Base-by-base conservation (phyloP, 2,329 filamentous ascomycete genomes). In the Aureobasidium sp. region DNA sequence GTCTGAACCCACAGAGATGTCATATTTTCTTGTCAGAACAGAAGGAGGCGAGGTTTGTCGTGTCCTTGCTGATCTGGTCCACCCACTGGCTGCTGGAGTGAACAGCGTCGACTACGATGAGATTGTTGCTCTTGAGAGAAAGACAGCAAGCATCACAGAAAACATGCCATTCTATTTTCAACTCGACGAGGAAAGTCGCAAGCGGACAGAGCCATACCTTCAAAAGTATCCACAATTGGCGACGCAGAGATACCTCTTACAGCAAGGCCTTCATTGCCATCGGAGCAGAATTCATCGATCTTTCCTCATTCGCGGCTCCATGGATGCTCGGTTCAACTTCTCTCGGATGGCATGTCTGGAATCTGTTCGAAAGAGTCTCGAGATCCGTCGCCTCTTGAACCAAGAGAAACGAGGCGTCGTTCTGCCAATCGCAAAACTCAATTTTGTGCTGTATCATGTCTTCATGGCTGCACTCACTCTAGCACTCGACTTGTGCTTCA, bases 1-100 rank as follows among this genome's bases (percentile, higher is more conserved):
- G 0, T 62, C 64, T 2, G 62, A 67, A 12, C 71, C 72, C 7
- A 75, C 73, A 0, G 60, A 62, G 11, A 74, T 74, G 70, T 71
- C 71, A 6, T 77, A 74, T 54, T 70, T 68, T 21, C 60, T 75
- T 4, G 64, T 70, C 29, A 68, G 74, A 0, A 62, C 74, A n/a
- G 67, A 66, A 24, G 59, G 76, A 8, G 68, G 68, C 12, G 62
- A 67, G 29, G 58, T 71, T 3, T 72, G 70, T 39, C 68, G 73
- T 3, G 62, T 66, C 6, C 66, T 74, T 2, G 63, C 71, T 2
- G 73, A 77, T 44, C 16, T 54, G 12, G 22, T 59, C 2, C 39
- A 44, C 11, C 40, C 32, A 0, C 6, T 53, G 30, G 48, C 48
- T 3, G 32, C 19, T 17, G 48, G 48, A 12, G 48, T 51, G 4